These are phyloP conservation scores for Huntiella decipiens DNA, from an alignment of 2,329 filamentous ascomycete species.

Conservation along the genomic window DNA sequence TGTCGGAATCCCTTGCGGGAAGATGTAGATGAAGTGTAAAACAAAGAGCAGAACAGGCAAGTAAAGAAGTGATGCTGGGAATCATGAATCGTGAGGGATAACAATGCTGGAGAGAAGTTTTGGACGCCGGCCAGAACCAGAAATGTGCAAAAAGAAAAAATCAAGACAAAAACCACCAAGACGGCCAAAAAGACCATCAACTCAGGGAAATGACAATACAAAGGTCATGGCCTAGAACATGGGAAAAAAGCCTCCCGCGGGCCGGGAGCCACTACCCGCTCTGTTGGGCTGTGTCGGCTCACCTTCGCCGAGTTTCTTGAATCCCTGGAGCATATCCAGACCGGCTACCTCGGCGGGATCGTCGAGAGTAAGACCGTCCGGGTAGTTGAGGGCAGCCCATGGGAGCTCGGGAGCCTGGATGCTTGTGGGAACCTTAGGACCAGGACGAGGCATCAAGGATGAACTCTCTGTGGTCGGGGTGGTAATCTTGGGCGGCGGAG, in stretches of 20 bases:
- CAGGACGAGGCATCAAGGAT: conserved; percentile 7
- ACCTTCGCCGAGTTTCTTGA: conserved; percentile 46
- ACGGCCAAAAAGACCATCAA: neutral
- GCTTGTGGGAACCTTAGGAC: conserved; percentile 13
- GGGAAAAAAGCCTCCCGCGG: conserved; percentile 12
- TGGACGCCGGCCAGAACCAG: neutral
- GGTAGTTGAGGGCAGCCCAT: conserved; percentile 20
- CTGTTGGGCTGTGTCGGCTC: conserved; percentile 18
- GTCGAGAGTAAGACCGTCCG: conserved; percentile 21
- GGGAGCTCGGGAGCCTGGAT: conserved; percentile 22
- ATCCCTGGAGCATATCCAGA: conserved; percentile 56
- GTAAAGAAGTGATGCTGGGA: neutral
- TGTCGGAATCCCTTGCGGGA: too few relatives aligned
- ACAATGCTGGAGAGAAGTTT: too few relatives aligned
- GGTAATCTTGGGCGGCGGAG: conserved; percentile 5
- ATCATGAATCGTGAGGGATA: neutral
- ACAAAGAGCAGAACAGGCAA: neutral
- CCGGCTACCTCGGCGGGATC: conserved; percentile 33
- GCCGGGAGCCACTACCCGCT: conserved; percentile 13
- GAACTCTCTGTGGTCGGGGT: neutral
- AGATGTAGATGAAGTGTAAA: neutral
- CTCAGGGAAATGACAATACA: neutral
- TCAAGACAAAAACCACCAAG: neutral
- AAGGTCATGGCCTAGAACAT: conserved; percentile 7
- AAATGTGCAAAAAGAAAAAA: conserved; percentile 5